A percentile compares a stretch with the other conserved stretches of the same genome.
Conservation (phyloP, 495 filamentous ascomycete genomes). For the Hyaloscypha variabilis region DNA sequence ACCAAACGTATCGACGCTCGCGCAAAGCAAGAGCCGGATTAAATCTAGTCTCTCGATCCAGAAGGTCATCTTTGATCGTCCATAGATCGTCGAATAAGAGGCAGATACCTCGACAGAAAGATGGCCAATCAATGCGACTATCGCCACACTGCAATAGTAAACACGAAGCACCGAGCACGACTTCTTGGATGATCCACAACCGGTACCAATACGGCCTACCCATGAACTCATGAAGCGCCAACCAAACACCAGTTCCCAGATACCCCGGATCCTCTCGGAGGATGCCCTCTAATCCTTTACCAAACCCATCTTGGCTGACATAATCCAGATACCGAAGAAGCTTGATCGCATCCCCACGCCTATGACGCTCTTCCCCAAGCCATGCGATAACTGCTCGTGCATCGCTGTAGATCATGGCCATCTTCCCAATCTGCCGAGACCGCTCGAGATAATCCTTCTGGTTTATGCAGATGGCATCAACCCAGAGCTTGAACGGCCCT, state of each 20-base stretch:
- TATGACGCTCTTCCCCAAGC: conserved; percentile 29
- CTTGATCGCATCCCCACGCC: conserved; percentile 10
- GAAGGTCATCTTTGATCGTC: conserved; percentile 22
- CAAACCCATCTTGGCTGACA: not conserved
- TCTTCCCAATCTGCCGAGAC: conserved; percentile 33
- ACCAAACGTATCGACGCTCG: not conserved
- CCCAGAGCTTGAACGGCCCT: conserved; percentile 27
- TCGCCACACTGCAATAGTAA: conserved; percentile 19
- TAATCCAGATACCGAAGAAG: not conserved
- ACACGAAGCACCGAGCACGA: conserved; percentile 13
- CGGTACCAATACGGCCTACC: conserved; percentile 19
- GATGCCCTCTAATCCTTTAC: not conserved
- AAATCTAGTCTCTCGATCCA: conserved; percentile 6
- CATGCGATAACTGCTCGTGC: conserved; percentile 30
- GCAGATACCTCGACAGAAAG: conserved; percentile 26
- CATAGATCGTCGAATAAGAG: conserved; percentile 19
- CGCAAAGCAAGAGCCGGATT: not conserved
- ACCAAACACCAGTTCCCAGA: conserved; percentile 16
- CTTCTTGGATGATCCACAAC: conserved; percentile 27
- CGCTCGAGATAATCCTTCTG: conserved; percentile 37
- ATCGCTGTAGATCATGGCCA: conserved; percentile 35
- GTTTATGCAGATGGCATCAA: conserved; percentile 44
- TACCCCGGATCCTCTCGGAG: conserved; percentile 11
- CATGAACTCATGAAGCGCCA: conserved; percentile 16
- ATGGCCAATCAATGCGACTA: conserved; percentile 19